phyloP scores from a whole-genome alignment of 1,284 basidiomycete species.

The Puccinia novopanici region DNA sequence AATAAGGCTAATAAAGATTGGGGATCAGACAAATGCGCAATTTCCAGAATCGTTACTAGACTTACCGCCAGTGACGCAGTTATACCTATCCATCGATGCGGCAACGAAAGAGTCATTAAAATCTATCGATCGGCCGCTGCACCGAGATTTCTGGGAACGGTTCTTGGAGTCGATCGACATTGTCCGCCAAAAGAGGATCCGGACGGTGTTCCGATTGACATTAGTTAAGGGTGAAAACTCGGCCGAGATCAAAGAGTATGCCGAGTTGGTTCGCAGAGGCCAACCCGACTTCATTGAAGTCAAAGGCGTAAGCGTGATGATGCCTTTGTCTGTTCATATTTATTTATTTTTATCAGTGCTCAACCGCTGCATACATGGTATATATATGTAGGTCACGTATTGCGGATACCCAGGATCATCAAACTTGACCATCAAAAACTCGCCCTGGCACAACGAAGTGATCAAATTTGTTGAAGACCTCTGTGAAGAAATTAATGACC shows the following conservation, averaged over 20 bases:
- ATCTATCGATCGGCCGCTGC: conserved; percentile 50
- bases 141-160: conserved; percentile 52
- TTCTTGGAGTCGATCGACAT: conserved; percentile 51
- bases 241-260: conserved; percentile 50
- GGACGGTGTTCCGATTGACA: conserved; percentile 51
- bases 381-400: conserved; percentile 46
- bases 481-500: conserved; percentile 34
- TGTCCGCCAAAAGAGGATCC: conserved; percentile 31
- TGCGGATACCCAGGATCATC: conserved; percentile 51
- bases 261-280: conserved; percentile 41
- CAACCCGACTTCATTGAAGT: conserved; percentile 52
- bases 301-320: conserved; percentile 46
- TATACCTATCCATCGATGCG: conserved; percentile 52
- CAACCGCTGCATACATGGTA: too few relatives aligned
- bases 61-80: conserved; percentile 51
- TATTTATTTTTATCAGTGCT: not conserved
- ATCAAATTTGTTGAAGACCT: conserved; percentile 45
- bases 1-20: not conserved
- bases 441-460: conserved; percentile 51
- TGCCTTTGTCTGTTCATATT: too few relatives aligned
- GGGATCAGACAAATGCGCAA: conserved; percentile 50
- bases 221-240: conserved; percentile 51
- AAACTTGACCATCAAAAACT: conserved; percentile 52
- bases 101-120: conserved; percentile 48
- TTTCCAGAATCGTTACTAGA: conserved; percentile 50